Base-by-base conservation (phyloP, 2,329 filamentous ascomycete species). In the Colletotrichum orbiculare region DNA sequence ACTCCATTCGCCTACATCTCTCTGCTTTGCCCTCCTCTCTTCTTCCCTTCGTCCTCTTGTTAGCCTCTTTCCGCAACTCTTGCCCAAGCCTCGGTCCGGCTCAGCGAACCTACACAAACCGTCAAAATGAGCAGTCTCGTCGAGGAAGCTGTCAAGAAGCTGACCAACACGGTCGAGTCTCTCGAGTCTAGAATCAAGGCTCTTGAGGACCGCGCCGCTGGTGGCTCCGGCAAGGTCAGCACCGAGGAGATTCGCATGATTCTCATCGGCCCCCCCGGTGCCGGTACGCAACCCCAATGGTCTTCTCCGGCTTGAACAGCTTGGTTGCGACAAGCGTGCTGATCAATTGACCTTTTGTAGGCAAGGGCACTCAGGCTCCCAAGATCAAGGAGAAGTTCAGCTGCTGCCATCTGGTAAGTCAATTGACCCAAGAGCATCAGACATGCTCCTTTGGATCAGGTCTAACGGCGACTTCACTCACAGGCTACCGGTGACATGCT, bases 401-500 rank as follows among this genome's bases (percentile, higher is more conserved):
- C 78, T 94, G 94, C 83, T 99, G 96, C 84, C 96, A 99, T 82
- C 83, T 99, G 83, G 94, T 97, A 88, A 75, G 90, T 76, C 55
- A 69, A 74, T 74, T 74, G 69, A 54, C 47, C 60, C 47, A 45
- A 13, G n/a, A 12, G 35, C 35, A 17, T n/a, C 25, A 10, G 11
- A 17, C 50, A n/a, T 33, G n/a, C 33, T 15, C 15, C 13, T 58
- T 12, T 45, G 11, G 7, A 50, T 33, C 11, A 17, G 17, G 17
- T 48, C 70, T 72, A 64, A 71, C 58, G 6, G 17, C 37, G 9
- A 13, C 71, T 62, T 60, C 43, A 58, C 64, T 61, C 64, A 64
- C 70, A 97, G 94, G 96, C 96, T 69, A 99, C 96, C 66, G 96
- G 96, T 79, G 96, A 99, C 82, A 99, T 99, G 96, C 88, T 99